Evolutionary conservation across 768 basidiomycete genomes (phyloP).

Genomic region (Phlebiopsis gigantea): DNA sequence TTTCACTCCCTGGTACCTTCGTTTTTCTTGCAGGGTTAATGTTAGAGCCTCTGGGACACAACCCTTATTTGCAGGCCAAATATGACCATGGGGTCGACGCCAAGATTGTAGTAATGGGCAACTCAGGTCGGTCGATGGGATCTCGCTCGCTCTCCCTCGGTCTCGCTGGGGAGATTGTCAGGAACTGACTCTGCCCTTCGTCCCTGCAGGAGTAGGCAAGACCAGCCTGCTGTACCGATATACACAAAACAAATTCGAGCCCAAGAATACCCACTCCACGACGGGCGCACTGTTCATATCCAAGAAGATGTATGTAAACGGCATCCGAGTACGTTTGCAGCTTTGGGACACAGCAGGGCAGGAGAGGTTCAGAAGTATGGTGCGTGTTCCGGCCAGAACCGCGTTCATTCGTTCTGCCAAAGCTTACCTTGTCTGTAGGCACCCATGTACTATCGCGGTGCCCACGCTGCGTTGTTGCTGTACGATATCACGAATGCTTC

Average conservation of each 20-base stretch:
- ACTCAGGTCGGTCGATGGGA: constrained; percentile 40
- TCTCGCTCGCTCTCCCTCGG: background rate
- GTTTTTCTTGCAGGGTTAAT: constrained; percentile 32
- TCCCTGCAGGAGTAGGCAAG: constrained; percentile 74
- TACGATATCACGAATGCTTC: constrained; percentile 92
- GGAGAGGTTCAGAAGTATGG: constrained; percentile 90
- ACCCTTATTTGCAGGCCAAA: constrained; percentile 62
- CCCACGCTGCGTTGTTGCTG: constrained; percentile 88
- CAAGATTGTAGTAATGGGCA: constrained; percentile 95
- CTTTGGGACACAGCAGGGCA: constrained; percentile 94
- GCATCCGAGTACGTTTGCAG: constrained; percentile 80
- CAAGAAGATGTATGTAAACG: constrained; percentile 84
- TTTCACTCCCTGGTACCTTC: constrained; percentile 40
- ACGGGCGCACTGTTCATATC: constrained; percentile 92
- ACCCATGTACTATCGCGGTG: constrained; percentile 95
- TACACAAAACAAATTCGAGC: constrained; percentile 86
- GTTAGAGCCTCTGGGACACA: constrained; percentile 55
- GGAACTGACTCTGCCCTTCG: background rate
- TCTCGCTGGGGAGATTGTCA: background rate
- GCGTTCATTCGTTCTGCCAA: background rate
- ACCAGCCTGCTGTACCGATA: constrained; percentile 88
- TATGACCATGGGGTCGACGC: constrained; percentile 87
- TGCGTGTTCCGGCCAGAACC: constrained; percentile 28
- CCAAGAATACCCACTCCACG: constrained; percentile 83
- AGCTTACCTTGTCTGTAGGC: constrained; percentile 44